Evolutionary conservation across 495 filamentous ascomycete genomes (phyloP), one percentile per base, ranked within the genome.

Genomic region (Neurospora discreta): DNA sequence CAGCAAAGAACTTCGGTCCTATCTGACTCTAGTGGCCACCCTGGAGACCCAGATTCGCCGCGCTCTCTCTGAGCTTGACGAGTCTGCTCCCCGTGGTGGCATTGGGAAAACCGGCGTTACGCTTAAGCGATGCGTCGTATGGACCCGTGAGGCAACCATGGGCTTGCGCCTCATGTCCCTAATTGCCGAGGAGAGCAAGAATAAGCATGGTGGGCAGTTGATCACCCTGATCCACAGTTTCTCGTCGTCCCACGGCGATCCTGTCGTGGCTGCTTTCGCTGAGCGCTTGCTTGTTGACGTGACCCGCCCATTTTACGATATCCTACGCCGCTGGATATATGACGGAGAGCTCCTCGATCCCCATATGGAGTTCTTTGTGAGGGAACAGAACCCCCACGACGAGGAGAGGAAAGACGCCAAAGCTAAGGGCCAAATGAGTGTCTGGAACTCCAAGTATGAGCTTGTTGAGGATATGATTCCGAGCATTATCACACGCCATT

Each of bases 401-500:
- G 78, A 82, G 52, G 82, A 84, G 69, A 85, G 84, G 43, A 84
- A 82, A 60, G 83, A 85, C 9, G 74, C 81, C 44, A 84, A 82
- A 76, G 88, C 90, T 70, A 91, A 90, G 74, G 90, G 87, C 65
- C 92, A 93, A 18, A 92, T 91, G 23, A 96, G 92, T 70, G 96
- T 98, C 16, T 99, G 96, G 96, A 94, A 98, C 78, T 93, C 95
- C 78, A 98, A 99, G 77, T 99, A 98, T 84, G 90, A 91, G 77
- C 84, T 98, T 52, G 89, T 92, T 73, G 87, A 92, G 71, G 82
- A 87, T 16, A 95, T 98, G 90, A 89, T 97, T 23, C 96, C 96
- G 7, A 93, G 90, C 41, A 97, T 99, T 73, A 92, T 98, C 65
- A 94, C 92, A 5, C 86, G 89, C 69, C 92, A 97, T 39, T 98